Evolutionary conservation across 306 rosid genomes (phyloP), one percentile per base, ranked within the genome.

Genomic region (Sphenostylis stenocarpa): DNA sequence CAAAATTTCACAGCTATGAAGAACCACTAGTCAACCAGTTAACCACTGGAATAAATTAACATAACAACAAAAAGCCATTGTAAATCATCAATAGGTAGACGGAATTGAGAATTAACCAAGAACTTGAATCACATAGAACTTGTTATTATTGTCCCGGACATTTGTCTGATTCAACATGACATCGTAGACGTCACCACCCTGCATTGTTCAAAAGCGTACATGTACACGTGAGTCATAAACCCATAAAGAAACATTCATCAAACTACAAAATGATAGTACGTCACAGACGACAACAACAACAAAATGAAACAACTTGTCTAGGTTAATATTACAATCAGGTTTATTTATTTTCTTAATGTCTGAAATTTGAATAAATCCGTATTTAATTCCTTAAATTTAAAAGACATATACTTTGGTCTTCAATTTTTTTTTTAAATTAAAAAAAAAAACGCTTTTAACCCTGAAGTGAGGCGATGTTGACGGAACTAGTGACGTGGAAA

Each of bases 151-250:
- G 63, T 79, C 73, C 17, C 88, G 77, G 65, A 95, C 90, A 84
- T 92, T 91, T 41, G 99, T 92, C 85, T 92, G 98, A 86, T 92
- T 95, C 86, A 92, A 79, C 89, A 91, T 88, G 75, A 97, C 98
- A 83, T 95, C 99, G 52, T 89, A 92, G 65, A 95, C 81, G n/a
- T 89, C 97, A 77, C 77, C 88, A 28, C 86, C 97, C 98, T 91
- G 69, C 87, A 86, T 24, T 16, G 36, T 49, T 66, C 52, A 67
- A 62, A 68, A 39, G 45, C 19, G 36, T 16, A 60, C 3, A 36
- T 29, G 10, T 29, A 31, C 6, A 29, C 6, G 23, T 60, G 21
- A 60, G 41, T 29, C 13, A 1, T 16, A 16, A 60, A 60, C 41
- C 4, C 6, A 60, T 31, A 29, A 60, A 14, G 47, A 10, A 41